Evolutionary conservation across 192 early-diverging fungal species (phyloP).

Genomic region (Backusella sp.): DNA sequence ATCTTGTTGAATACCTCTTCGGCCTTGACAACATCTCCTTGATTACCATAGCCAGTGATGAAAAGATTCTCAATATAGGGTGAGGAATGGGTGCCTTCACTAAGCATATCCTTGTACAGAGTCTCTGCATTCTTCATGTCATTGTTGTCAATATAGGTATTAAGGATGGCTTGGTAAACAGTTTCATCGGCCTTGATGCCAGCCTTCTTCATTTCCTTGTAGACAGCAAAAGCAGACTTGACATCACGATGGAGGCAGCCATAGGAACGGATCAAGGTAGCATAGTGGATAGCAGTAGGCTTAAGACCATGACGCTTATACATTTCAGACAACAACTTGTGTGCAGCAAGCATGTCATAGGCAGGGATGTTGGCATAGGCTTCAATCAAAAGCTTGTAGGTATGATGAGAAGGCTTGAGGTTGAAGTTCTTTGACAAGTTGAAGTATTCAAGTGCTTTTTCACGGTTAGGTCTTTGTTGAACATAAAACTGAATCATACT

Average conservation of each 20-base stretch:
- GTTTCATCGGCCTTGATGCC: constrained; percentile 44
- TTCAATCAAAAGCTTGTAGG: constrained; percentile 55
- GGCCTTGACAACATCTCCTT: constrained; percentile 37
- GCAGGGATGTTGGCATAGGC: constrained; percentile 54
- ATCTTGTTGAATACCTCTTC: constrained; percentile 47
- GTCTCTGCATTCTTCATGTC: constrained; percentile 41
- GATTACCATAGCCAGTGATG: constrained; percentile 52
- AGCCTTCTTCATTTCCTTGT: constrained; percentile 41
- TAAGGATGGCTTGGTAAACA: constrained; percentile 53
- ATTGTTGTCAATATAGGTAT: constrained; percentile 46
- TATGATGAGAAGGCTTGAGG: constrained; percentile 50
- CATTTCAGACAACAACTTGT: constrained; percentile 46
- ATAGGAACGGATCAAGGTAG: constrained; percentile 54
- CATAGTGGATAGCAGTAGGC: constrained; percentile 52
- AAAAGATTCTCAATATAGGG: constrained; percentile 59
- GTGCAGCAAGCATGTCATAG: constrained; percentile 52
- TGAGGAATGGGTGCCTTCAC: constrained; percentile 40
- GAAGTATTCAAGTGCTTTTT: constrained; percentile 48
- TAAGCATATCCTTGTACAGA: constrained; percentile 42
- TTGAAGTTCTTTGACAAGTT: constrained; percentile 32
- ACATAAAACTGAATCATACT: constrained; percentile 61
- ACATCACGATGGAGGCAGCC: constrained; percentile 52
- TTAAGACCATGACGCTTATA: constrained; percentile 30
- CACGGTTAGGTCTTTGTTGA: constrained; percentile 46
- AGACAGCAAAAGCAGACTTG: constrained; percentile 37